Base-by-base conservation (phyloP, 2,329 filamentous ascomycete species). In the Aureobasidium musti region DNA sequence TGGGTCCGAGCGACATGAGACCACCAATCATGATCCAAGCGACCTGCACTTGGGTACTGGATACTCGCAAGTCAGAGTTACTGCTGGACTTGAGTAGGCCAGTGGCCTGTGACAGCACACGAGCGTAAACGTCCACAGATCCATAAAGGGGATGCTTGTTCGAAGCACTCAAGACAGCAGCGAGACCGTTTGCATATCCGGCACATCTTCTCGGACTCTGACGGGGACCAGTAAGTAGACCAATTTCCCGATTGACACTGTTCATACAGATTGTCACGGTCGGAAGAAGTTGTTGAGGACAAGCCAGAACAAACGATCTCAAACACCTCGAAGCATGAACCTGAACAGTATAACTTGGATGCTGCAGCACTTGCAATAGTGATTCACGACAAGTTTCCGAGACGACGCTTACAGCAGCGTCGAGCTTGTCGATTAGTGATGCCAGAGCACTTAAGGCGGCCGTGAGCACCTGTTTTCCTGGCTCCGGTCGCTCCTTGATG, bases 21-120 rank as follows among this genome's bases (percentile, higher is more conserved):
- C 96, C 95, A 43, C 96, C 95, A 54, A 99, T 96, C 67, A 99
- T 82, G 56, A 96, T 96, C 94, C 95, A 99, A 5, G 95, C 95
- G 2, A 99, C 93, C 75, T 99, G 95, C 28, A 99, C 92, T 74
- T 99, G 95, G 1, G 92, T 97, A 73, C 91, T 91, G 7, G 95
- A 96, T 41, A 95, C 88, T 33, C 94, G 88, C 63, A 99, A 82
- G 75, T 99, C 94, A 1, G 92, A 95, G 74, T 92, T 91, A 53
- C 92, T 89, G 76, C 92, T 97, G 0, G 90, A 93, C 77, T 99
- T 99, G 45, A 99, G 84, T 33, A 99, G 82, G 45, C 91, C 91
- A 0, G 93, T 98, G 1, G 95, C 93, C 81, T 97, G 92, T 8
- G 91, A 90, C 67, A 98, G 84, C 14, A 98, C 91, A 37, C 92